These are phyloP conservation scores for Fusarium musae DNA, from an alignment of 2,329 filamentous ascomycete species.

Conservation along the genomic window DNA sequence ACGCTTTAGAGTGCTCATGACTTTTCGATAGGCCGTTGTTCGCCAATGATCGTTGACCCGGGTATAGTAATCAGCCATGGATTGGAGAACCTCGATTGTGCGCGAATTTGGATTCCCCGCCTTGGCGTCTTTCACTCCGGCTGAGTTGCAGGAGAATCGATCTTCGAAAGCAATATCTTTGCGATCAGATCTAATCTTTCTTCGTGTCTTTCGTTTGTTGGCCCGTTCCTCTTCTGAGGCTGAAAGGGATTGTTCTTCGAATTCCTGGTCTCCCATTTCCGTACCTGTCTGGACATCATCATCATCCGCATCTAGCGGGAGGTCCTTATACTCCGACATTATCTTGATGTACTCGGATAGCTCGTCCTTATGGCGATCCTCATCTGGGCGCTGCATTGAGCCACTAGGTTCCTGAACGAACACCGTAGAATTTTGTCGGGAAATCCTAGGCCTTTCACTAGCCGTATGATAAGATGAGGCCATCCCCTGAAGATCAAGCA, in stretches of 20 bases:
- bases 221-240: slow-evolving; percentile 41
- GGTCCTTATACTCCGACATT: slow-evolving; percentile 67
- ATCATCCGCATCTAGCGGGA: slow-evolving; percentile 65
- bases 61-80: slow-evolving; percentile 83
- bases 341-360: slow-evolving; percentile 73
- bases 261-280: slow-evolving; percentile 22
- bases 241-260: slow-evolving; percentile 23
- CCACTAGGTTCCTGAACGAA: neutral
- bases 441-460: neutral
- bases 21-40: slow-evolving; percentile 78
- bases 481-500: slow-evolving; percentile 36
- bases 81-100: slow-evolving; percentile 80
- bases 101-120: slow-evolving; percentile 74
- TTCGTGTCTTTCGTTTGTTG: slow-evolving; percentile 30
- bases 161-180: slow-evolving; percentile 56
- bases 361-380: slow-evolving; percentile 57
- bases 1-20: slow-evolving; percentile 76
- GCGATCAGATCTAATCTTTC: slow-evolving; percentile 31
- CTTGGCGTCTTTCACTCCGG: slow-evolving; percentile 57
- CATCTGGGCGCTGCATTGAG: neutral
- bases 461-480: slow-evolving; percentile 1
- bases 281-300: slow-evolving; percentile 52
- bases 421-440: neutral
- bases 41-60: slow-evolving; percentile 83
- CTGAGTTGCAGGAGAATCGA: slow-evolving; percentile 65